These are phyloP conservation scores for Lagenaria siceraria DNA, from an alignment of 306 rosid species.

Conservation along the genomic window DNA sequence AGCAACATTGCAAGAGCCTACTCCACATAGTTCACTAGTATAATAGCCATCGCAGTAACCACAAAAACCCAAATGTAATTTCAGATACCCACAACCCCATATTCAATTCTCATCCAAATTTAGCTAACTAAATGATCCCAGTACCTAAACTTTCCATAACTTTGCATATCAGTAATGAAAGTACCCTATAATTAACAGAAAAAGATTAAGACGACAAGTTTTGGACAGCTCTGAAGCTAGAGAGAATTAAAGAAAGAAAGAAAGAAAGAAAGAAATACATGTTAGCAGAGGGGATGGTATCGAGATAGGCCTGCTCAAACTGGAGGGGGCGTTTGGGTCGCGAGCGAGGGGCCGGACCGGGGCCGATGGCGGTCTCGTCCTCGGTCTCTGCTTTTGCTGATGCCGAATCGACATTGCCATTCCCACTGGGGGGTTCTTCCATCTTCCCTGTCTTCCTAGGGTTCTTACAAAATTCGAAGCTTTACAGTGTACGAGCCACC, in stretches of 20 bases:
- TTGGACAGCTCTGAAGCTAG: neutral
- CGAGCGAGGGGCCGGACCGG: slow-evolving; percentile 69
- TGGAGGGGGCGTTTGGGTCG: slow-evolving; percentile 91
- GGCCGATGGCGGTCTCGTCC: slow-evolving; percentile 49
- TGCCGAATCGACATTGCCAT: slow-evolving; percentile 8
- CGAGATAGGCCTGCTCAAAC: slow-evolving; percentile 92
- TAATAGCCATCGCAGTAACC: neutral
- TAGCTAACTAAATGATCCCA: neutral
- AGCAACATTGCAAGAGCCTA: neutral
- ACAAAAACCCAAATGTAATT: neutral
- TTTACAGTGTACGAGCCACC: neutral
- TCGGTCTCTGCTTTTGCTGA: slow-evolving; percentile 22
- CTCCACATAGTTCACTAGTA: neutral
- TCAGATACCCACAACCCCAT: neutral
- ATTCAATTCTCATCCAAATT: neutral
- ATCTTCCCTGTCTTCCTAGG: neutral
- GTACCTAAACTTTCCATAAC: neutral
- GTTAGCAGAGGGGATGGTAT: slow-evolving; percentile 75
- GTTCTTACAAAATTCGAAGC: neutral
- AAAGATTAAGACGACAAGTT: neutral
- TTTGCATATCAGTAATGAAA: neutral
- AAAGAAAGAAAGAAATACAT: slow-evolving; percentile 23
- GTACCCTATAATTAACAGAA: neutral
- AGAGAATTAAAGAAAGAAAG: too few species aligned
- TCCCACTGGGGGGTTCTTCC: slow-evolving; percentile 22